Base-by-base conservation (phyloP, 1,139 yeast genomes). In the Yamadazyma taylorii region DNA sequence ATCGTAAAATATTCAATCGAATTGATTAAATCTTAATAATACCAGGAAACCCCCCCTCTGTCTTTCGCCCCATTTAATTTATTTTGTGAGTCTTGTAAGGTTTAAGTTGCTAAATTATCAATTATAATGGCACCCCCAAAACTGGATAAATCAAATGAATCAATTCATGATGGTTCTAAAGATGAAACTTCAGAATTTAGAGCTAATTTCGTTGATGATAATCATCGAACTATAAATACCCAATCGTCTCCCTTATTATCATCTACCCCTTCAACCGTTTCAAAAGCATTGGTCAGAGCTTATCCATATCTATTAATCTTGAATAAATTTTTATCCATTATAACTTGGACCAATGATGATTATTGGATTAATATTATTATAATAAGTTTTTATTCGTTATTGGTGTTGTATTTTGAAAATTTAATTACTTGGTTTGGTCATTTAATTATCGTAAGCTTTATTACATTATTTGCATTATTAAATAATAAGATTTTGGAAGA, bases 311-410 rank as follows among this genome's bases (percentile, higher is more conserved):
- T 90, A 34, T 70, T 85, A 31, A 75, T 86, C 4, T 78, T 81
- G 9, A 88, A 89, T 58, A 80, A 81, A 49, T 45, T 77, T 6
- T 66, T 89, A 38, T 79, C 89, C 25, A 71, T 90, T 23, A 61
- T 86, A 22, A 90, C 97, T 0, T 92, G 98, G 98, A 87, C 97
- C 2, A 82, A 83, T 43, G 90, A 85, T 30, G 95, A 88, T 58
- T 72, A 76, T 33, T 88, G 94, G 88, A 65, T 83, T 42, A 81
- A 89, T 49, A 66, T 86, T 19, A 69, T 87, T 24, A 53, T 85
- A 30, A 77, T 85, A 22, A 66, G 80, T 16, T 49, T 72, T 12
- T 83, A 78, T 60, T 66, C 80, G 2, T 65, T 85, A 8, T 55
- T 75, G 9, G 87, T 87, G 21, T 63, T 85, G 22, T 87, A 90